Evolutionary conservation across 1,284 basidiomycete species (phyloP).

Genomic region (Malassezia caprae): DNA sequence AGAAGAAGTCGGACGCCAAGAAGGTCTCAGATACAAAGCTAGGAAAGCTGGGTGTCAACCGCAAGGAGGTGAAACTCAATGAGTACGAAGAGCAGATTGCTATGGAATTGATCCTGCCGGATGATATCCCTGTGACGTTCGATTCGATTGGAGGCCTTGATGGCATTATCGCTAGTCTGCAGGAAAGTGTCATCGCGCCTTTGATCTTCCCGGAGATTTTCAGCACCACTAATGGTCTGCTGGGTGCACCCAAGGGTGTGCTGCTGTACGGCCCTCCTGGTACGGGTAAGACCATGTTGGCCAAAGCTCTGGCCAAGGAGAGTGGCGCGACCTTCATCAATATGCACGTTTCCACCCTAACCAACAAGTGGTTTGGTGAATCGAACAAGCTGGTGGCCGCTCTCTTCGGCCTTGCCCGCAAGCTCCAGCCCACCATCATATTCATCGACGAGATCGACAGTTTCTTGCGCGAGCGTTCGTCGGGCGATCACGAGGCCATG

Average conservation of each 20-base stretch:
- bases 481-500: slow-evolving; percentile 90
- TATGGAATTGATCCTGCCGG: slow-evolving; percentile 52
- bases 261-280: slow-evolving; percentile 51
- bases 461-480: slow-evolving; percentile 73
- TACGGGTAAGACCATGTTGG: slow-evolving; percentile 51
- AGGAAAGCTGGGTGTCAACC: slow-evolving; percentile 36
- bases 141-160: slow-evolving; percentile 84
- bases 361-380: slow-evolving; percentile 80
- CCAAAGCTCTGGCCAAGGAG: slow-evolving; percentile 58
- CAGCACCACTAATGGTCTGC: slow-evolving; percentile 54
- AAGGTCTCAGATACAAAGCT: slow-evolving; percentile 43
- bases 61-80: slow-evolving; percentile 32
- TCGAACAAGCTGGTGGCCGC: slow-evolving; percentile 88
- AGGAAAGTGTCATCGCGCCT: slow-evolving; percentile 93
- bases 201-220: slow-evolving; percentile 85
- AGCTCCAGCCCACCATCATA: slow-evolving; percentile 66
- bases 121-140: slow-evolving; percentile 53
- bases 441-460: slow-evolving; percentile 78
- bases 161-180: slow-evolving; percentile 74
- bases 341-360: slow-evolving; percentile 53
- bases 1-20: slow-evolving; percentile 43
- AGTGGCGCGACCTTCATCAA: slow-evolving; percentile 79
- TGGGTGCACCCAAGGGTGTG: slow-evolving; percentile 55
- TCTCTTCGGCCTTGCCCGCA: slow-evolving; percentile 63
- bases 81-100: slow-evolving; percentile 53